These are phyloP conservation scores for Blastobotrys robertii DNA, from an alignment of 805 yeast species.

Conservation along the genomic window DNA sequence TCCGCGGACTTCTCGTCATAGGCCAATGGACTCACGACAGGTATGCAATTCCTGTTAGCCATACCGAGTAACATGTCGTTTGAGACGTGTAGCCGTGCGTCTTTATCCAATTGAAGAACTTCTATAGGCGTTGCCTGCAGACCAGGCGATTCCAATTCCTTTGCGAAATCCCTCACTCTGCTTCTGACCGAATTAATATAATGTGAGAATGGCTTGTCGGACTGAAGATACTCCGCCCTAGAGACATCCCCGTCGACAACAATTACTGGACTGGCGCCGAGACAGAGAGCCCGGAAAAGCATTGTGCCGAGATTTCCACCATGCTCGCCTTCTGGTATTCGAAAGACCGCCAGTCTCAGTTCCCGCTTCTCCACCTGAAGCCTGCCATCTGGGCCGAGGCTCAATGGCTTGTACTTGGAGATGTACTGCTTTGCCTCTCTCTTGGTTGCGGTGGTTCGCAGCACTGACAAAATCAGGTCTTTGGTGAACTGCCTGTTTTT, in stretches of 20 bases:
- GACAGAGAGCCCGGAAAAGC: constrained; percentile 36
- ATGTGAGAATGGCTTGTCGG: constrained; percentile 17
- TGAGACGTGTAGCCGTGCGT: background rate
- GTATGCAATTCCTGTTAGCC: constrained; percentile 29
- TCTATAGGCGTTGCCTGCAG: constrained; percentile 26
- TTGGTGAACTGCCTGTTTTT: no score
- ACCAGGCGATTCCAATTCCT: constrained; percentile 11
- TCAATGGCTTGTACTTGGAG: constrained; percentile 46
- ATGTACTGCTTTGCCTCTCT: constrained; percentile 82
- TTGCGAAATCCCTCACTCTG: constrained; percentile 13
- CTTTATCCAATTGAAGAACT: constrained; percentile 29
- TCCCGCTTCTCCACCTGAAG: background rate
- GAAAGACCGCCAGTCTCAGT: constrained; percentile 46
- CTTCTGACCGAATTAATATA: constrained; percentile 7
- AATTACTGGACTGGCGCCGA: constrained; percentile 71
- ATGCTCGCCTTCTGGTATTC: constrained; percentile 32
- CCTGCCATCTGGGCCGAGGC: constrained; percentile 16
- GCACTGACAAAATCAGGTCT: constrained; percentile 70
- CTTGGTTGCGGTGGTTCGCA: constrained; percentile 86
- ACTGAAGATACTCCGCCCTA: constrained; percentile 1
- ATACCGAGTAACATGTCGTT: constrained; percentile 20
- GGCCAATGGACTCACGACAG: constrained; percentile 53
- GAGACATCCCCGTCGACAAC: constrained; percentile 40
- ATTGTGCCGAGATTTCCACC: background rate
- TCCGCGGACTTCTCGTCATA: constrained; percentile 46